Conservation (phyloP, 2,329 filamentous ascomycete species). For the Ustulina deusta region DNA sequence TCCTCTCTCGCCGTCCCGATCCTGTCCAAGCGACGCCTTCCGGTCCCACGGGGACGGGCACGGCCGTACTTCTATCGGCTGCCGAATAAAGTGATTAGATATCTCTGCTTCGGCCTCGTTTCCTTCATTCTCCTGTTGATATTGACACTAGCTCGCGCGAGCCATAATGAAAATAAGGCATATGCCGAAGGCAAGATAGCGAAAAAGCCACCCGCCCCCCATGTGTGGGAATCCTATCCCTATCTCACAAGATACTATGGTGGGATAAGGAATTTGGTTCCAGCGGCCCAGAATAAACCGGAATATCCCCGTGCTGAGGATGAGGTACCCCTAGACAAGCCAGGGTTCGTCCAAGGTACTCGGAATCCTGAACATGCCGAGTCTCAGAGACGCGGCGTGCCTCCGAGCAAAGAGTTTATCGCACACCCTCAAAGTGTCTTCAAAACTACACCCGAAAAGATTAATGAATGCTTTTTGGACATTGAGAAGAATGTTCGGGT, state of each 20-base stretch:
- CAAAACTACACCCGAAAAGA: slow-evolving; percentile 59
- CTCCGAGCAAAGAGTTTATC: slow-evolving; percentile 66
- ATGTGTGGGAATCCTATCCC: slow-evolving; percentile 84
- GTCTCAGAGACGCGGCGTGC: slow-evolving; percentile 49
- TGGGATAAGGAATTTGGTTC: slow-evolving; percentile 79
- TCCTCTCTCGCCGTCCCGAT: slow-evolving; percentile 58
- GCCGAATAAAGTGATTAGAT: slow-evolving; percentile 80
- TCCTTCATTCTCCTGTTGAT: slow-evolving; percentile 81
- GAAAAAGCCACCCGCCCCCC: slow-evolving; percentile 68
- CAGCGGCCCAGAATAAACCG: slow-evolving; percentile 74
- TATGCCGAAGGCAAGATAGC: slow-evolving; percentile 65
- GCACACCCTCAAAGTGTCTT: slow-evolving; percentile 55
- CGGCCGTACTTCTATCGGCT: slow-evolving; percentile 67
- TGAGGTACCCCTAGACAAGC: slow-evolving; percentile 62
- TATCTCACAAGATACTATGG: slow-evolving; percentile 92
- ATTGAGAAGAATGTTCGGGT: slow-evolving; percentile 71
- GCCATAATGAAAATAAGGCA: slow-evolving; percentile 74
- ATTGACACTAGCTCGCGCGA: slow-evolving; percentile 78
- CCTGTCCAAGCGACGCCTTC: slow-evolving; percentile 52
- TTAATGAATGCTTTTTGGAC: slow-evolving; percentile 85
- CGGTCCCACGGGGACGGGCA: slow-evolving; percentile 50
- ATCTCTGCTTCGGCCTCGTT: slow-evolving; percentile 79
- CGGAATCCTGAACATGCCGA: slow-evolving; percentile 44
- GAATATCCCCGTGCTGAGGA: slow-evolving; percentile 81
- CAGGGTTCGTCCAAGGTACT: slow-evolving; percentile 52